A percentile compares a stretch with the other conserved stretches of the same genome.
These are phyloP conservation scores for Coemansia biformis DNA, from an alignment of 192 early-diverging fungal genomes.

Conservation along the genomic window DNA sequence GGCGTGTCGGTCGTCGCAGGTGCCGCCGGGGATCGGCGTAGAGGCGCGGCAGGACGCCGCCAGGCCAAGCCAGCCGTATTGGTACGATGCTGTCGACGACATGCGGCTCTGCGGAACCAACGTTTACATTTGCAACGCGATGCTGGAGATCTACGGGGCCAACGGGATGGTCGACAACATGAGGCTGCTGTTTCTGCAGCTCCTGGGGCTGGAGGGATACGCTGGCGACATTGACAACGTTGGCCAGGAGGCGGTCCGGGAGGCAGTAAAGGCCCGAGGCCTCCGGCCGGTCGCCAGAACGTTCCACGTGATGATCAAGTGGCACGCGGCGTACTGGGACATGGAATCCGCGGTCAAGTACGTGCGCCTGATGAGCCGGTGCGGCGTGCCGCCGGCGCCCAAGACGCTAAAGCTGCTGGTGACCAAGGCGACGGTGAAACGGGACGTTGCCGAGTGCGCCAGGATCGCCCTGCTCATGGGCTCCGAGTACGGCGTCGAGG, in stretches of 20 bases:
- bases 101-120: slow-evolving; percentile 1
- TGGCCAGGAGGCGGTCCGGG: neutral
- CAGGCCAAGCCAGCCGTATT: slow-evolving; percentile 2
- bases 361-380: slow-evolving; percentile 19
- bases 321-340: slow-evolving; percentile 48
- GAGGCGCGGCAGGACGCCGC: neutral
- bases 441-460: slow-evolving; percentile 15
- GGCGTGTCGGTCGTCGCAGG: neutral
- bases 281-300: slow-evolving; percentile 8
- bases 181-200: slow-evolving; percentile 11
- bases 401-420: slow-evolving; percentile 26
- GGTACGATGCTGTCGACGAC: slow-evolving; percentile 12
- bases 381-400: slow-evolving; percentile 6
- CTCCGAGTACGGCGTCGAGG: slow-evolving; percentile 1
- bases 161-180: slow-evolving; percentile 45
- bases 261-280: neutral
- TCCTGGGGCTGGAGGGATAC: slow-evolving; percentile 6
- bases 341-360: slow-evolving; percentile 9
- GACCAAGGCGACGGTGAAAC: slow-evolving; percentile 4
- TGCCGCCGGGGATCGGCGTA: neutral
- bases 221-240: neutral
- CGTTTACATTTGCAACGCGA: slow-evolving; percentile 16
- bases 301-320: slow-evolving; percentile 31
- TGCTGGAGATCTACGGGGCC: slow-evolving; percentile 37
- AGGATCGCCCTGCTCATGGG: slow-evolving; percentile 8